phyloP scores from a whole-genome alignment of 2,329 filamentous ascomycete species.

The Apiospora arundinis region DNA sequence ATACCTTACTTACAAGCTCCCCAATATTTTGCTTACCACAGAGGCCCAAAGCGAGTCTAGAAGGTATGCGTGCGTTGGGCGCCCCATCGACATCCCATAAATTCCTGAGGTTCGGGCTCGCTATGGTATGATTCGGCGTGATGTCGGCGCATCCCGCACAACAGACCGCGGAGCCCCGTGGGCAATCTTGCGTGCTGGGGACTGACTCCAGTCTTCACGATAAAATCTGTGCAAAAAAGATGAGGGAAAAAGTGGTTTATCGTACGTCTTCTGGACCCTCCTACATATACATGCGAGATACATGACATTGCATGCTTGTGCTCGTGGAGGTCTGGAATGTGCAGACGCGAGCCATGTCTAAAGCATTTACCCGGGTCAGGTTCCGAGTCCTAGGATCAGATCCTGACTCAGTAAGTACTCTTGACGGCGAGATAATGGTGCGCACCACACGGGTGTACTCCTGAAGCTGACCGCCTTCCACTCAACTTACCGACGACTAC shows the following conservation, averaged over 20 bases:
- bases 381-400: not conserved
- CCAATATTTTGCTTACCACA: not conserved
- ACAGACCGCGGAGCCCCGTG: constrained; percentile 1
- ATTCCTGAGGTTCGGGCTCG: not conserved
- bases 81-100: not conserved
- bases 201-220: not conserved
- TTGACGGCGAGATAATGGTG: not conserved
- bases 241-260: not conserved
- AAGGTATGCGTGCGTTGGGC: not conserved
- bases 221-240: not conserved
- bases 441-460: not conserved
- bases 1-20: not conserved
- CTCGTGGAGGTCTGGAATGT: not conserved
- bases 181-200: constrained; percentile 6
- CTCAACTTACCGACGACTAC: too few relatives aligned
- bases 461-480: not conserved
- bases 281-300: not conserved
- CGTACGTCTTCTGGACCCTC: not conserved
- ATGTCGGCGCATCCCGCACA: constrained; percentile 14
- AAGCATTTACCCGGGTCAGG: not conserved
- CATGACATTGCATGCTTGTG: not conserved
- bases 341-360: not conserved
- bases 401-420: not conserved
- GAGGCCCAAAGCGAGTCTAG: not conserved
- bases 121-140: constrained; percentile 19